Percentiles rank a stretch among this genome's conserved stretches.
These are phyloP conservation scores for Hyparrhenia diplandra DNA, from an alignment of 176 grass and related monocot species.

Conservation along the genomic window DNA sequence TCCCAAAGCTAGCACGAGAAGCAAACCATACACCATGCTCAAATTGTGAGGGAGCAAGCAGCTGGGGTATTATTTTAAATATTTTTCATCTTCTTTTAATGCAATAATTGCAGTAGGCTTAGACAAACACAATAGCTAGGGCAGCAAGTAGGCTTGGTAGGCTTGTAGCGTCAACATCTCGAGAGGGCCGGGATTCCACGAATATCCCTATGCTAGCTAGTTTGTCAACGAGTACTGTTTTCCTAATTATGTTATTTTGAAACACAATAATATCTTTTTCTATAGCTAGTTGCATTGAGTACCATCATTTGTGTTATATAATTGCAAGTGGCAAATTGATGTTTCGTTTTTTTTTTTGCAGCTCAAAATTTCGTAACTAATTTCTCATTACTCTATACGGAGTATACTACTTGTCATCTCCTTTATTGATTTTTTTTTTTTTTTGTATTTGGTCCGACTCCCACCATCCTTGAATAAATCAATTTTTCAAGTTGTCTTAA, in stretches of 20 bases:
- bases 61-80: no score
- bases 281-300: background rate
- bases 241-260: background rate
- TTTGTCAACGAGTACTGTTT: background rate
- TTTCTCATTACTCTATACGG: no score
- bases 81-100: background rate
- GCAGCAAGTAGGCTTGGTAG: background rate
- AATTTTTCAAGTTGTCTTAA: no score
- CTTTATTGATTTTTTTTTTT: no score
- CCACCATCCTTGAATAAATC: no score
- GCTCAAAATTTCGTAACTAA: no score
- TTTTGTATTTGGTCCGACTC: no score
- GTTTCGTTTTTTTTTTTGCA: no score
- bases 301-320: background rate
- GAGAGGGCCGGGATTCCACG: background rate
- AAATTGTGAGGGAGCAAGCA: background rate
- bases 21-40: background rate
- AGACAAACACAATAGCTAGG: background rate
- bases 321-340: background rate
- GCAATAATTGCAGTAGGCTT: constrained; percentile 18
- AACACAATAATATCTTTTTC: background rate
- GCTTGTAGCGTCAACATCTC: background rate
- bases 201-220: background rate
- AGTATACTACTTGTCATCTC: no score
- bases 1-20: background rate